Evolutionary conservation across 441 rosid genomes (phyloP), one percentile per base, ranked within the genome.

Genomic region (Bocquillonia castaneifolia): DNA sequence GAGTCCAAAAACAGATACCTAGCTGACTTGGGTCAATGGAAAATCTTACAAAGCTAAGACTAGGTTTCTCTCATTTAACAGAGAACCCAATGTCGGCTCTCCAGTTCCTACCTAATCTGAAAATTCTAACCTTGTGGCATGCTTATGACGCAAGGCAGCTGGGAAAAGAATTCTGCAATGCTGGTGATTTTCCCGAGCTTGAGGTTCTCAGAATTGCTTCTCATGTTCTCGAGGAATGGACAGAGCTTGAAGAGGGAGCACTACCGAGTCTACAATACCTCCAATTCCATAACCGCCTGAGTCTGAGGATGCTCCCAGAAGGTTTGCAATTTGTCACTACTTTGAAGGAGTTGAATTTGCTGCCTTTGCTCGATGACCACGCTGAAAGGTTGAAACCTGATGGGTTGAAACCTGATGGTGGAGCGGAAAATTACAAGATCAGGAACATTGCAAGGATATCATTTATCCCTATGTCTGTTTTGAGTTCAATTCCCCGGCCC

Each of bases 181-280:
- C 63, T 45, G 80, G 74, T 12, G 81, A 79, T 55, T 83, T 80
- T 69, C 78, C 76, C 37, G 77, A 77, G 73, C 80, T 80, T 42
- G 80, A 80, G 71, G 54, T 72, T 69, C 78, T 78, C 54, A 70
- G 48, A 60, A 80, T 80, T 42, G 74, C 83, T 69, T 83, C 78
- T 45, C 58, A 22, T 28, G 70, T 66, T 44, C 76, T 80, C 25
- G 79, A 80, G 70, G 80, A 77, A 54, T 75, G 77, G 83, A 75
- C 77, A 57, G 83, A 83, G 64, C 59, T 80, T 57, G 80, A 80
- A 75, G 77, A 80, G 25, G 84, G 80, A 77, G 84, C 81, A 44
- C 66, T 78, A 23, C 81, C 81, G 32, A 75, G 78, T 55, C 71
- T 83, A 70, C 64, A 66, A 22, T 71, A 63, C 50, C 83, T 83